Conservation (phyloP, 2,329 filamentous ascomycete species). For the Diaporthe ampelina region DNA sequence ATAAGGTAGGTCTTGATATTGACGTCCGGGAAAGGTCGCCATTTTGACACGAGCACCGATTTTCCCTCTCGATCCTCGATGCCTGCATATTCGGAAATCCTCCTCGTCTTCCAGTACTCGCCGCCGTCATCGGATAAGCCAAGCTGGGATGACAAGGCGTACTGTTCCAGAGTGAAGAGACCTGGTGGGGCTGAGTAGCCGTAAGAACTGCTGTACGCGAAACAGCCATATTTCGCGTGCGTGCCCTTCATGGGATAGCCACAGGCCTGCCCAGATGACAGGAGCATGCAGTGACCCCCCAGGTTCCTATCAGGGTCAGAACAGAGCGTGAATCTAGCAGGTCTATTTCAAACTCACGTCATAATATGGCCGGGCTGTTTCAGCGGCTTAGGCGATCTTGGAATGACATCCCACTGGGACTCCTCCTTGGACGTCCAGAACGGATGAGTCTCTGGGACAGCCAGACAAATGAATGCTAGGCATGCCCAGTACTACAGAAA, state of each 20-base stretch:
- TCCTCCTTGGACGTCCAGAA: slow-evolving; percentile 82
- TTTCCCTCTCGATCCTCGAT: slow-evolving; percentile 67
- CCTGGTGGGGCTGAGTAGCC: slow-evolving; percentile 84
- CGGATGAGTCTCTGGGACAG: slow-evolving; percentile 76
- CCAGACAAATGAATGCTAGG: slow-evolving; percentile 81
- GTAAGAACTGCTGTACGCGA: slow-evolving; percentile 83
- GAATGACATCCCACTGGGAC: slow-evolving; percentile 67
- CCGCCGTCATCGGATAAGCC: slow-evolving; percentile 83
- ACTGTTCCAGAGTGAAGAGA: slow-evolving; percentile 81
- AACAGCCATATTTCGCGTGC: slow-evolving; percentile 85
- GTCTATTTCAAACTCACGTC: slow-evolving; percentile 52
- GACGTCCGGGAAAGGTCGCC: slow-evolving; percentile 80
- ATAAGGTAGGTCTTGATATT: slow-evolving; percentile 75
- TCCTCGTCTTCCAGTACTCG: slow-evolving; percentile 83
- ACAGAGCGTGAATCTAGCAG: neutral
- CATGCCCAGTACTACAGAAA: slow-evolving; percentile 80
- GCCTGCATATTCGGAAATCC: slow-evolving; percentile 73
- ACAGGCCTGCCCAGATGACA: slow-evolving; percentile 84
- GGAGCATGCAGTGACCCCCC: slow-evolving; percentile 81
- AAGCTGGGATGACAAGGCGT: slow-evolving; percentile 81
- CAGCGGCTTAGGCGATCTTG: slow-evolving; percentile 68
- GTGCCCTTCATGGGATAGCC: slow-evolving; percentile 86
- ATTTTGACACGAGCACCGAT: slow-evolving; percentile 76
- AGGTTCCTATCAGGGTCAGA: slow-evolving; percentile 62
- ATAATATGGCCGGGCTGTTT: slow-evolving; percentile 81